Base-by-base conservation (phyloP, 2,329 filamentous ascomycete genomes). In the Penicillium expansum region DNA sequence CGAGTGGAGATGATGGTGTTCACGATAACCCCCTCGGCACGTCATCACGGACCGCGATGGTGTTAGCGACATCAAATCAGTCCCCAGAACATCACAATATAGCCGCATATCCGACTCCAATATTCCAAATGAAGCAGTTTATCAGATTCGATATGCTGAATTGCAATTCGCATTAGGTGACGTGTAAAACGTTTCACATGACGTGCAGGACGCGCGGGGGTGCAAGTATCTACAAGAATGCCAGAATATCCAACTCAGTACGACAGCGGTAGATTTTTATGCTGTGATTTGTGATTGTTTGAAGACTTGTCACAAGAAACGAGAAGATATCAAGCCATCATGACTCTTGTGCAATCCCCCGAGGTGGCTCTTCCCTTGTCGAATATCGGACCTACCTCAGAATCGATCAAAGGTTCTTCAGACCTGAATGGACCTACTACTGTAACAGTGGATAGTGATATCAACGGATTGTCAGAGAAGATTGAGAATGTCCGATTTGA, bases 401-500 rank as follows among this genome's bases (percentile, higher is more conserved):
- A 62, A 22, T 33, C 56, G 10, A 37, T 65, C 8, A 61, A 62
- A 45, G 44, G 53, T 33, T 43, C 50, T 53, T 43, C 61, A 2
- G 13, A 45, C 38, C 13, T 50, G 1, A 55, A 59, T 18, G 35
- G 37, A 18, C 16, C 38, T 1, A 55, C 56, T 2, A 48, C 49
- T 5, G 52, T 60, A 42, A 62, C 64, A 5, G 39, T 58, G 3
- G 52, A 64, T 16, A 58, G 42, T 13, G 43, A 52, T 13, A 2
- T 54, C 11, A 44, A 57, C 38, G 49, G 54, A 8, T 33, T 52
- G 1, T 54, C 49, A 37, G 35, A 50, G 27, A 20, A 32, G 14
- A 29, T 43, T 16, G 51, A 24, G 5, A 67, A 61, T 22, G 52
- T 66, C 1, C 47, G 55, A 0, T 76, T 77, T 24, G 57, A 72